phyloP scores from a whole-genome alignment of 176 grass and related monocot genomes.

The Oryza australiensis region DNA sequence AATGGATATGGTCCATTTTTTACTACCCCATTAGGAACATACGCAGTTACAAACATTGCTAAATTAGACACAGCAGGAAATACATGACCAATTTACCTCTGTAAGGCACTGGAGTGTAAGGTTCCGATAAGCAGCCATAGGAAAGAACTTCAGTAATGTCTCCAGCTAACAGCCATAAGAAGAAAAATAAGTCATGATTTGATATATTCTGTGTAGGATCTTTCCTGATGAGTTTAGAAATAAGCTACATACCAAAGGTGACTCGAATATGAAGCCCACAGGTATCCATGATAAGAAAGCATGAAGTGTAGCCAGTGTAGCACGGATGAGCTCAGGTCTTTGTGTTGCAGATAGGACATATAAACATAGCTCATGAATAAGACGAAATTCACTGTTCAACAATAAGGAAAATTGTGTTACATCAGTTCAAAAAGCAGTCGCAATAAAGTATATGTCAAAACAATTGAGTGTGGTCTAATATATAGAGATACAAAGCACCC shows the following conservation, averaged over 20 bases:
- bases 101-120: slow-evolving; percentile 98
- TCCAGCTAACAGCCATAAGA: slow-evolving; percentile 71
- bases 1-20: background rate
- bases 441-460: background rate
- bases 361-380: slow-evolving; percentile 98
- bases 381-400: slow-evolving; percentile 82
- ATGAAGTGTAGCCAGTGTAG: slow-evolving; percentile 96
- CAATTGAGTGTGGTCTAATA: slow-evolving; percentile 5
- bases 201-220: background rate
- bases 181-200: slow-evolving; percentile 14
- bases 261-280: slow-evolving; percentile 97
- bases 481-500: background rate
- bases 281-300: slow-evolving; percentile 99
- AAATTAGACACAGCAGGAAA: background rate
- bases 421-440: background rate
- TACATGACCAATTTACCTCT: slow-evolving; percentile 56
- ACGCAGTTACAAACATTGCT: background rate
- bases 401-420: slow-evolving; percentile 27
- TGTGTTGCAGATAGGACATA: slow-evolving; percentile 97
- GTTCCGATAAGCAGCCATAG: slow-evolving; percentile 83
- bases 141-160: slow-evolving; percentile 93
- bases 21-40: background rate
- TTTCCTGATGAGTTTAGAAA: slow-evolving; percentile 18
- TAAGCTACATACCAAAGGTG: slow-evolving; percentile 66
- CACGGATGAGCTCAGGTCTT: slow-evolving; percentile 86